Evolutionary conservation across 805 yeast species (phyloP).

Genomic region (Candida lessepsii): DNA sequence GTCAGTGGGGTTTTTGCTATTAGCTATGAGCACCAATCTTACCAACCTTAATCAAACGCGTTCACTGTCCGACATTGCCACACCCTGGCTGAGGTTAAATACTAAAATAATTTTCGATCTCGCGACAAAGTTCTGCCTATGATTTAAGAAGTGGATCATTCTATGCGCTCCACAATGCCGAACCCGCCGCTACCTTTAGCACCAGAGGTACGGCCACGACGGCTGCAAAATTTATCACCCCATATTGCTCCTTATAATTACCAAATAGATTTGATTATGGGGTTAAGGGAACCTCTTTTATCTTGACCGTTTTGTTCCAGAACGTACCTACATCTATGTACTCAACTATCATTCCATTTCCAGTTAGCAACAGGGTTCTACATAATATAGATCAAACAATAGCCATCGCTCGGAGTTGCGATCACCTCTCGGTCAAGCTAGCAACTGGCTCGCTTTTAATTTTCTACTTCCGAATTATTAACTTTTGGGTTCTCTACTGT

Average conservation of each 20-base stretch:
- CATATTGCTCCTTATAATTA: no score
- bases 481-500: no score
- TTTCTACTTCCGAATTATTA: no score
- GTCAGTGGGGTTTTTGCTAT: slow-evolving; percentile 2
- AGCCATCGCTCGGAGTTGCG: neutral
- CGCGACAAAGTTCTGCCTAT: slow-evolving; percentile 6
- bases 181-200: neutral
- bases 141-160: slow-evolving; percentile 1
- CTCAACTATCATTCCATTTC: no score
- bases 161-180: slow-evolving; percentile 7
- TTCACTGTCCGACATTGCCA: slow-evolving; percentile 1
- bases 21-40: slow-evolving; percentile 4
- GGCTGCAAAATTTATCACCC: neutral
- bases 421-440: no score
- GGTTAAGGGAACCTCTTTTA: no score
- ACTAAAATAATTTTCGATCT: neutral
- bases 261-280: no score
- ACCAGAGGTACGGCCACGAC: slow-evolving; percentile 2
- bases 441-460: no score
- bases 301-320: no score
- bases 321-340: no score
- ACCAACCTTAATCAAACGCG: slow-evolving; percentile 5
- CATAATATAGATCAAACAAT: neutral
- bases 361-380: no score
- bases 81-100: neutral